Evolutionary conservation across 2,329 filamentous ascomycete genomes (phyloP), one percentile per base, ranked within the genome.

Genomic region (Cordyceps javanica): DNA sequence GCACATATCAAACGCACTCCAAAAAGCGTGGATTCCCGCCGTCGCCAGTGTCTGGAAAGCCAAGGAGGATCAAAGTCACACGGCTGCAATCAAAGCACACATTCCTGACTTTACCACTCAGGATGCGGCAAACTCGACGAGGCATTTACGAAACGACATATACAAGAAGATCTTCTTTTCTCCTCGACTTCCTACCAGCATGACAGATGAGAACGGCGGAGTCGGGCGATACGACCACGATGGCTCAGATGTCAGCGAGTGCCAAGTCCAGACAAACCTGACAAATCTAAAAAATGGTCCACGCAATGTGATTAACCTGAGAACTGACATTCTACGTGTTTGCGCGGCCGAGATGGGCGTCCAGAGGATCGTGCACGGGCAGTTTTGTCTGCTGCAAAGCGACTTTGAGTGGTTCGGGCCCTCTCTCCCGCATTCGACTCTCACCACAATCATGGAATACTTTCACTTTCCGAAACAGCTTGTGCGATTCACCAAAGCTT

Each of bases 351-450:
- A 58, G 19, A 55, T 58, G 57, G 19, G 14, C 5, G 48, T 60
- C 3, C 53, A 56, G 5, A 60, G 57, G 9, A 19, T 56, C 3
- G 36, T 52, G 6, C 41, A 57, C 13, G 58, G 58, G 9, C 58
- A 60, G 34, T 56, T 60, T 36, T 56, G 53, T 34, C 16, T 82
- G 3, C 68, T 86, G 39, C 76, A 81, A 13, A 81, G 80, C 0
- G 82, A 85, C 63, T 84, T 86, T 61, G 73, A 77, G 45, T 82
- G 78, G 72, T 82, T 85, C 59, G 79, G 80, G 0, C 78, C 82
- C 0, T 78, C 77, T 5, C 69, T 87, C 14, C 76, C 83, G 2
- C 82, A 87, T 64, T 67, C 73, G 25, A 82, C 81, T 1, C 76
- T 86, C 36, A 68, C 82, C 25, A 68, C 76, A 1, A 73, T 83